phyloP scores from a whole-genome alignment of 2,329 filamentous ascomycete genomes.

The Fusarium sacchari region DNA sequence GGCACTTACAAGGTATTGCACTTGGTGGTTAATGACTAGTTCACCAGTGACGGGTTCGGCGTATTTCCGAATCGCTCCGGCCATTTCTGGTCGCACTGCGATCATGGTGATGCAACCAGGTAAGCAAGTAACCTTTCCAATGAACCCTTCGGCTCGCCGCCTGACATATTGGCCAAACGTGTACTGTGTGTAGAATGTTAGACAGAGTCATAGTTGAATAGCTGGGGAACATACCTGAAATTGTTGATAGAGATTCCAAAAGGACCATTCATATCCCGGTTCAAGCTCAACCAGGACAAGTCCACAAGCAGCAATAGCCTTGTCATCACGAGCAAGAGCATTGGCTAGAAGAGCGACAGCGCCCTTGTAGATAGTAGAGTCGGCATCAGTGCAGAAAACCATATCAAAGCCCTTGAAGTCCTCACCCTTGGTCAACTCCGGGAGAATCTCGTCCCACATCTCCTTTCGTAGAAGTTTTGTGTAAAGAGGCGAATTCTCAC shows the following conservation, averaged over 20 bases:
- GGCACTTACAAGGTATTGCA: constrained; percentile 37
- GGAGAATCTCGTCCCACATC: constrained; percentile 32
- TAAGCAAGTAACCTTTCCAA: constrained; percentile 35
- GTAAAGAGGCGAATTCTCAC: constrained; percentile 29
- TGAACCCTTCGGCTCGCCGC: constrained; percentile 27
- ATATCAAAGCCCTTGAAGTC: constrained; percentile 34
- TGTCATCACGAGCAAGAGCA: constrained; percentile 26
- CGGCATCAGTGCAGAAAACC: constrained; percentile 36
- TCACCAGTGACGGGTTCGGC: constrained; percentile 32
- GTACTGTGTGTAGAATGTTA: constrained; percentile 19
- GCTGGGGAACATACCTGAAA: constrained; percentile 21
- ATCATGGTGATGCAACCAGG: constrained; percentile 40
- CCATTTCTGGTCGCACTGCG: constrained; percentile 35
- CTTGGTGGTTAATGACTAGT: constrained; percentile 34
- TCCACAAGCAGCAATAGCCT: constrained; percentile 36
- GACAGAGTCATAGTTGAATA: neutral
- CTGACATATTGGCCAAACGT: constrained; percentile 36
- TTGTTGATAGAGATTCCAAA: constrained; percentile 39
- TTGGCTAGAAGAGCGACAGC: constrained; percentile 25
- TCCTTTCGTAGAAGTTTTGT: constrained; percentile 33
- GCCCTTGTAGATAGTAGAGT: constrained; percentile 39
- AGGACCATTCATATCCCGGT: constrained; percentile 36
- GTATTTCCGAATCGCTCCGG: constrained; percentile 34
- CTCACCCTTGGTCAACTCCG: constrained; percentile 17
- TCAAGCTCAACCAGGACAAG: constrained; percentile 35